Evolutionary conservation across 768 basidiomycete genomes (phyloP).

Genomic region (Collybia sordida): DNA sequence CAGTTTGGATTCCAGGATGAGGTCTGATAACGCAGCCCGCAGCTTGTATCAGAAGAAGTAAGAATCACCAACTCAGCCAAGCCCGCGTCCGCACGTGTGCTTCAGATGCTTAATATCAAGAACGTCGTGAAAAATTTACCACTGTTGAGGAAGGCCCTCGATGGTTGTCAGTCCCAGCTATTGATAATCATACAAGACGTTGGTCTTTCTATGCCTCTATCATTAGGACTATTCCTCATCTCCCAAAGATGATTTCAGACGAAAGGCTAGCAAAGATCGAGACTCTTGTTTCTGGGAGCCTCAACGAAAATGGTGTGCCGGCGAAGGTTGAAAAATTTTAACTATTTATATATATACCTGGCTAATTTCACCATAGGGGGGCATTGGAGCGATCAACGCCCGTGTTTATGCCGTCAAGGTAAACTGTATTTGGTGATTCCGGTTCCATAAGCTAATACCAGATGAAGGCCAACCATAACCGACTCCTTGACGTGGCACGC

Average conservation of each 20-base stretch:
- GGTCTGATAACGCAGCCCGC: not conserved
- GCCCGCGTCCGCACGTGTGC: conserved; percentile 64
- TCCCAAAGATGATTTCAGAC: conserved; percentile 68
- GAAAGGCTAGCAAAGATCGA: conserved; percentile 67
- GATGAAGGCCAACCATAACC: conserved; percentile 69
- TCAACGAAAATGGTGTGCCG: conserved; percentile 71
- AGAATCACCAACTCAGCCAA: conserved; percentile 54
- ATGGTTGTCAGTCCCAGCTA: conserved; percentile 56
- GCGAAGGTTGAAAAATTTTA: conserved; percentile 52
- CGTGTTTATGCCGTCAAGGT: conserved; percentile 85
- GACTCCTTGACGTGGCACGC: conserved; percentile 89
- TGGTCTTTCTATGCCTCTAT: conserved; percentile 7
- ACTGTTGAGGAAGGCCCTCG: conserved; percentile 58
- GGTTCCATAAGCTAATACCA: not conserved
- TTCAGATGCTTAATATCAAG: conserved; percentile 79
- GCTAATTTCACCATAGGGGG: conserved; percentile 45
- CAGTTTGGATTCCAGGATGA: not conserved
- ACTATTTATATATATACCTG: not conserved
- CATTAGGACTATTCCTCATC: not conserved
- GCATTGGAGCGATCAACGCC: conserved; percentile 72
- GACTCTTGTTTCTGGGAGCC: conserved; percentile 49
- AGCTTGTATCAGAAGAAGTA: conserved; percentile 71
- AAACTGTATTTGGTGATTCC: not conserved
- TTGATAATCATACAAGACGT: conserved; percentile 65
- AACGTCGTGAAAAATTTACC: conserved; percentile 70